A percentile compares a stretch with the other conserved stretches of the same genome.
These are phyloP conservation scores for Fusarium sp. DNA, from an alignment of 2,329 filamentous ascomycete genomes.

Conservation along the genomic window DNA sequence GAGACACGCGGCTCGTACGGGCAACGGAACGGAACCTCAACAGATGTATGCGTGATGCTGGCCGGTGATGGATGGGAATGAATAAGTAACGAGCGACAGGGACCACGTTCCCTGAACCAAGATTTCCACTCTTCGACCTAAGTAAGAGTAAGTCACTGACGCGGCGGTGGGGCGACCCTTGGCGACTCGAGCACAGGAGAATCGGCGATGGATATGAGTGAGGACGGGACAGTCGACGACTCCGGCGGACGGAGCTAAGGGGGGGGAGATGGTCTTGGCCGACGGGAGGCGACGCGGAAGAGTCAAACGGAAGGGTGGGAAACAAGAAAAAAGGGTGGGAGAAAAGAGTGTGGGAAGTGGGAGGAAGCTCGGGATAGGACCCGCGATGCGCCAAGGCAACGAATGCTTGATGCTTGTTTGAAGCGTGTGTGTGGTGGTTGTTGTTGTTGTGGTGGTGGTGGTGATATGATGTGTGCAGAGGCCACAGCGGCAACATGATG, in stretches of 20 bases:
- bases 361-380: slow-evolving; percentile 13
- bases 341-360: slow-evolving; percentile 4
- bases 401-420: slow-evolving; percentile 1
- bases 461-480: slow-evolving; percentile 10
- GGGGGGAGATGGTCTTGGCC: slow-evolving; percentile 16
- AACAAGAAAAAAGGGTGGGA: slow-evolving; percentile 7
- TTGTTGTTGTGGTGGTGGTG: neutral
- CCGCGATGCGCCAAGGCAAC: slow-evolving; percentile 10
- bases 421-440: neutral
- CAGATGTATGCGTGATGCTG: neutral
- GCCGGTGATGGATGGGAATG: slow-evolving; percentile 21
- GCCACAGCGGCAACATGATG: neutral
- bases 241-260: slow-evolving; percentile 14
- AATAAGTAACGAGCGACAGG: slow-evolving; percentile 47
- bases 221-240: slow-evolving; percentile 15
- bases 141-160: slow-evolving; percentile 35
- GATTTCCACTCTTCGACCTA: slow-evolving; percentile 28
- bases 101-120: slow-evolving; percentile 45
- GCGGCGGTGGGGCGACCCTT: slow-evolving; percentile 38
- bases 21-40: neutral
- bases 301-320: slow-evolving; percentile 7
- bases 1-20: slow-evolving; percentile 12
- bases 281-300: slow-evolving; percentile 5
- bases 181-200: slow-evolving; percentile 27
- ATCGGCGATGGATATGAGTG: slow-evolving; percentile 17